Conservation (phyloP, 179 eudicot species). For the Camellia oleifera region DNA sequence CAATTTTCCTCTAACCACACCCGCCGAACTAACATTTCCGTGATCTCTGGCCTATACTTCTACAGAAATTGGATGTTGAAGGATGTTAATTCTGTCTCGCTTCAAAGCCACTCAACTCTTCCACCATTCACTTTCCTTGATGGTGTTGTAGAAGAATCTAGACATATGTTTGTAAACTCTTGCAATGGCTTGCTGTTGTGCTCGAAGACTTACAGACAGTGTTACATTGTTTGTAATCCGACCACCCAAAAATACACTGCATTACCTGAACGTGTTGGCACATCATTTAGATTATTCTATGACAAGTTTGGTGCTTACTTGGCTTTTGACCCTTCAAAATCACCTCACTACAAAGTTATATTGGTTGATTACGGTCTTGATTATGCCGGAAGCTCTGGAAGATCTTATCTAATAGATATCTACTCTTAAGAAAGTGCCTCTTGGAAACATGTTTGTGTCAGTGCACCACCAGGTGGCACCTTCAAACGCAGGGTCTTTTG, state of each 20-base stretch:
- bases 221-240: background rate
- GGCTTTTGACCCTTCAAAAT: constrained; percentile 2
- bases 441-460: background rate
- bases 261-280: background rate
- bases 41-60: background rate
- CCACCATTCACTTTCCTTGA: background rate
- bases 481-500: background rate
- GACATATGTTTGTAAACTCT: background rate
- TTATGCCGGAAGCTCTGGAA: background rate
- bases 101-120: background rate
- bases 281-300: no score
- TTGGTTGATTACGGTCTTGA: background rate
- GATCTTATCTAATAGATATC: background rate
- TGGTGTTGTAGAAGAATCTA: background rate
- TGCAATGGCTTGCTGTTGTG: constrained; percentile 5
- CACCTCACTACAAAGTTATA: background rate
- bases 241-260: background rate
- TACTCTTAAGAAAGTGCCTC: background rate
- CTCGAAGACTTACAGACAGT: background rate
- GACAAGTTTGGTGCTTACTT: background rate
- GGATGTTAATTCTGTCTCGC: background rate
- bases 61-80: background rate
- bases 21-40: background rate
- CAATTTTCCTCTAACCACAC: background rate
- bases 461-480: background rate